A percentile compares a stretch with the other conserved stretches of the same genome.
These are phyloP conservation scores for Macrotyloma uniflorum DNA, from an alignment of 306 rosid species.

Conservation along the genomic window DNA sequence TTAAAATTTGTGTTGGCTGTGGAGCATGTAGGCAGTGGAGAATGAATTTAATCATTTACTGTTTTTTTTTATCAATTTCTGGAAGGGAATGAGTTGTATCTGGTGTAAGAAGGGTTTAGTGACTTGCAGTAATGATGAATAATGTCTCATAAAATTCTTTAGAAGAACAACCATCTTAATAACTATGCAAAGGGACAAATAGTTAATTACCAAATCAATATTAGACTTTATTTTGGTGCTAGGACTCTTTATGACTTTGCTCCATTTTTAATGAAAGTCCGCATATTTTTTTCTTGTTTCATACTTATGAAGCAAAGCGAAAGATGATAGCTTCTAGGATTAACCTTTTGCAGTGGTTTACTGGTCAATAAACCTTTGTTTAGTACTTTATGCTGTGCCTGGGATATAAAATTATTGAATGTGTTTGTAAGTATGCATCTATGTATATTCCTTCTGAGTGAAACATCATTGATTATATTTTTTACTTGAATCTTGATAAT, in stretches of 20 bases:
- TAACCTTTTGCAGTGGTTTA: neutral
- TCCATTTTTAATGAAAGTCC: neutral
- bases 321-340: neutral
- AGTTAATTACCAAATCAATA: neutral
- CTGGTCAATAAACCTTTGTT: neutral
- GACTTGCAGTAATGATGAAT: slow-evolving; percentile 4
- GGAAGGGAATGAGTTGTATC: neutral
- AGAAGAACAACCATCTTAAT: neutral
- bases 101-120: neutral
- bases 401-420: neutral
- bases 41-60: neutral
- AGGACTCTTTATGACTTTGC: neutral
- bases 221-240: neutral
- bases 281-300: neutral
- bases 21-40: neutral
- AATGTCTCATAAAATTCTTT: neutral
- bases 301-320: neutral
- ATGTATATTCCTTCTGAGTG: neutral
- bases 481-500: neutral
- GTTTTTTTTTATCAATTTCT: neutral
- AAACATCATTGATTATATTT: neutral
- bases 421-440: neutral
- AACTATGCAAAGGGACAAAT: neutral
- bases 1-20: neutral
- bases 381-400: neutral